These are phyloP conservation scores for Pontederia crassipes DNA, from an alignment of 176 grass and related monocot genomes.

Conservation along the genomic window DNA sequence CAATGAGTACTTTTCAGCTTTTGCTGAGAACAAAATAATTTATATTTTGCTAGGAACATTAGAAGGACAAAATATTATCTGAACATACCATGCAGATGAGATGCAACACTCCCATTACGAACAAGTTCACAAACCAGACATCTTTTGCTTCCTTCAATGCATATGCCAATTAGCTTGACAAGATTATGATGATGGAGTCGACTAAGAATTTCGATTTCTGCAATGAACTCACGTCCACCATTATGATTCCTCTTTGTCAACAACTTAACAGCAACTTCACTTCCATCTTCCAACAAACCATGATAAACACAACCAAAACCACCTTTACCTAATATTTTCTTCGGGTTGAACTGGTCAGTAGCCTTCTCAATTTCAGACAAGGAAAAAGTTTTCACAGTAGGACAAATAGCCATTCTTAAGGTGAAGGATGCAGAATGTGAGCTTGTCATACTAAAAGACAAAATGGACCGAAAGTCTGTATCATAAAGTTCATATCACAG, in stretches of 20 bases:
- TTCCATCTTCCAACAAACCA: slow-evolving; percentile 13
- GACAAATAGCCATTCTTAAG: slow-evolving; percentile 2
- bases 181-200: slow-evolving; percentile 20
- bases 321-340: slow-evolving; percentile 18
- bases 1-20: no score
- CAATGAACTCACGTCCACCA: slow-evolving; percentile 17
- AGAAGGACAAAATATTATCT: no score
- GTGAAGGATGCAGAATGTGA: slow-evolving; percentile 3
- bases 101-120: slow-evolving; percentile 21
- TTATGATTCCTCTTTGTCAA: slow-evolving; percentile 8
- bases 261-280: slow-evolving; percentile 23
- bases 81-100: slow-evolving; percentile 21
- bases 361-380: slow-evolving; percentile 18
- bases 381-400: slow-evolving; percentile 13
- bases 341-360: slow-evolving; percentile 10
- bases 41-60: no score
- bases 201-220: slow-evolving; percentile 16
- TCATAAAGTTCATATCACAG: not conserved
- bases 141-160: slow-evolving; percentile 9
- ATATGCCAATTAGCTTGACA: slow-evolving; percentile 19
- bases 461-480: slow-evolving; percentile 9
- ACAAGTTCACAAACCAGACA: slow-evolving; percentile 19
- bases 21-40: no score
- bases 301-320: slow-evolving; percentile 26
- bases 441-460: slow-evolving; percentile 6